A percentile compares a stretch with the other conserved stretches of the same genome.
These are phyloP conservation scores for Linaria vulgaris DNA, from an alignment of 257 asterid genomes.

Conservation along the genomic window DNA sequence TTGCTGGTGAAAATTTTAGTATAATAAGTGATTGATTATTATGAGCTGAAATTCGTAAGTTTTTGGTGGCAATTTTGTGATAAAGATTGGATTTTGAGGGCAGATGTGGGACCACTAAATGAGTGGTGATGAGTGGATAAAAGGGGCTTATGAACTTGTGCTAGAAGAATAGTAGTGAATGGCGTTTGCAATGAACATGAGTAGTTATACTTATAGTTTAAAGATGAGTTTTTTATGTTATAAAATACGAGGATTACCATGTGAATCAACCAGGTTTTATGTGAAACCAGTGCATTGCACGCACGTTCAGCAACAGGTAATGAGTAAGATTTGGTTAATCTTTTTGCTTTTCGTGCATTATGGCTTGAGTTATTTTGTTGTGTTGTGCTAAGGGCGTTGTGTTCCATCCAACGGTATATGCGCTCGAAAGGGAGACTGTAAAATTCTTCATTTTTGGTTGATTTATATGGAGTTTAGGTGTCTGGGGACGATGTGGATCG, in stretches of 20 bases:
- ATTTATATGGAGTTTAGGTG: neutral
- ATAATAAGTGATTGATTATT: too few relatives aligned
- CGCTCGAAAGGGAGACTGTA: neutral
- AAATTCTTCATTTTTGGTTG: neutral
- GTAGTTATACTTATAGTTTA: constrained; percentile 16
- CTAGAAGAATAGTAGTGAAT: constrained; percentile 16
- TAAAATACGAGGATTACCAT: constrained; percentile 23
- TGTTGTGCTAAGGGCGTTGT: neutral
- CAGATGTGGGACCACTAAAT: constrained; percentile 22
- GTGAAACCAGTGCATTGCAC: constrained; percentile 35
- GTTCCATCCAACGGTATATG: too few relatives aligned
- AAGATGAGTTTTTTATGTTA: constrained; percentile 26
- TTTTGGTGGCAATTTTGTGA: constrained; percentile 39
- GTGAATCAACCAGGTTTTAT: constrained; percentile 23
- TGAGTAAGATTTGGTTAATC: neutral
- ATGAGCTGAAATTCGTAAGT: too few relatives aligned
- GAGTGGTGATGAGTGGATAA: constrained; percentile 31
- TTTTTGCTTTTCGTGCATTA: neutral
- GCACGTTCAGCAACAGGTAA: constrained; percentile 45
- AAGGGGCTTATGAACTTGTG: neutral
- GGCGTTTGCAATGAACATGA: constrained; percentile 30
- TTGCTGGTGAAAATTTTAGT: neutral
- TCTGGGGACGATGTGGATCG: neutral
- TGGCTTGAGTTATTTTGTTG: neutral
- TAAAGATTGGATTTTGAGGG: constrained; percentile 21